phyloP scores from a whole-genome alignment of 345 rosid species.

The Microcos paniculata region DNA sequence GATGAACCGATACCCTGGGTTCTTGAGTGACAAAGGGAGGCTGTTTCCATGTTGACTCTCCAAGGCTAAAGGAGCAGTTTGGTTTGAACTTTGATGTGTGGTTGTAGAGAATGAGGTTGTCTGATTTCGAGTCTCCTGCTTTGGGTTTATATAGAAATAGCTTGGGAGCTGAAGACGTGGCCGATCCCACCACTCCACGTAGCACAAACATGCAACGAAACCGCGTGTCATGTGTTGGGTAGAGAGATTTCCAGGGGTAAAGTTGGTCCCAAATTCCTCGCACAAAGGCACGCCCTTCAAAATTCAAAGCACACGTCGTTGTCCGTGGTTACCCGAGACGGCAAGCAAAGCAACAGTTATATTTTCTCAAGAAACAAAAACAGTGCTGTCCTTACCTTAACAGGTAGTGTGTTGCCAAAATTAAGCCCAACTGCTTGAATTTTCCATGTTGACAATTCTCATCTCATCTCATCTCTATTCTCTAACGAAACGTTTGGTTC shows the following conservation, averaged over 20 bases:
- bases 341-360: too few relatives aligned
- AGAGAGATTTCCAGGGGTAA: not conserved
- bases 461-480: too few relatives aligned
- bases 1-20: not conserved
- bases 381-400: too few relatives aligned
- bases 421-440: too few relatives aligned
- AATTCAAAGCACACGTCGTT: not conserved
- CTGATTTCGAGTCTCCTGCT: not conserved
- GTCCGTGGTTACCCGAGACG: not conserved
- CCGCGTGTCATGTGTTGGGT: not conserved
- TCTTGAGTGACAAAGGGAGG: not conserved
- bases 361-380: too few relatives aligned
- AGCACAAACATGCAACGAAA: not conserved
- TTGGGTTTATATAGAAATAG: not conserved
- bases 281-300: conserved; percentile 14
- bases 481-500: too few relatives aligned
- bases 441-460: too few relatives aligned
- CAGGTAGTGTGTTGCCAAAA: too few relatives aligned
- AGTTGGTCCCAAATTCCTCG: not conserved
- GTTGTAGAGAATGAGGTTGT: not conserved
- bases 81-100: not conserved
- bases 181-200: conserved; percentile 12
- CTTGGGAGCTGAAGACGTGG: conserved; percentile 9
- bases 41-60: conserved; percentile 1
- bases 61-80: not conserved